phyloP scores from a whole-genome alignment of 1,139 yeast genomes.

The Candida sp. region DNA sequence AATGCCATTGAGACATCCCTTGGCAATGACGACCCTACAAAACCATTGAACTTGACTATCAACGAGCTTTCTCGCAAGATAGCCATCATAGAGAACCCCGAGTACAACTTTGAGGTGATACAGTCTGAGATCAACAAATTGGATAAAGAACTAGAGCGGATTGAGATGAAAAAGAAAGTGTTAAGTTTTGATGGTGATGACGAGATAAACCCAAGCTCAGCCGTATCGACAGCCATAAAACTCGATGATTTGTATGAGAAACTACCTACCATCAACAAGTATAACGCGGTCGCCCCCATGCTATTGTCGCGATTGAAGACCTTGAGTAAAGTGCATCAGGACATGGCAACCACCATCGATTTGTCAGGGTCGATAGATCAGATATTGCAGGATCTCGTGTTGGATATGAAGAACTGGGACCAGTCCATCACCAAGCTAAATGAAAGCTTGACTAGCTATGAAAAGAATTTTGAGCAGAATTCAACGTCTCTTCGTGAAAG shows the following conservation, averaged over 20 bases:
- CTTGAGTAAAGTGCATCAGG: slow-evolving; percentile 48
- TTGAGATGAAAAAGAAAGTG: slow-evolving; percentile 18
- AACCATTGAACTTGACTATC: slow-evolving; percentile 26
- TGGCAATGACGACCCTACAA: slow-evolving; percentile 21
- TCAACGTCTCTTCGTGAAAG: slow-evolving; percentile 15
- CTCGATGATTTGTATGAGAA: slow-evolving; percentile 41
- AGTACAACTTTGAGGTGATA: slow-evolving; percentile 25
- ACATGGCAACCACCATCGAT: slow-evolving; percentile 30
- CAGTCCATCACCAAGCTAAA: slow-evolving; percentile 39
- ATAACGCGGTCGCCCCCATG: slow-evolving; percentile 40
- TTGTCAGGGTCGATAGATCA: slow-evolving; percentile 37
- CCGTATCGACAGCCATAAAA: slow-evolving; percentile 19
- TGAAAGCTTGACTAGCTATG: slow-evolving; percentile 30
- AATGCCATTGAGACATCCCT: slow-evolving; percentile 23
- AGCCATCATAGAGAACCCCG: slow-evolving; percentile 41
- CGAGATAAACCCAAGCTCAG: not conserved
- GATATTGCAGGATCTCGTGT: slow-evolving; percentile 33
- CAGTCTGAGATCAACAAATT: slow-evolving; percentile 20
- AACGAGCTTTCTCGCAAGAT: slow-evolving; percentile 41
- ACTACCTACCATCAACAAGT: slow-evolving; percentile 39
- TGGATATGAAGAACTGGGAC: slow-evolving; percentile 48
- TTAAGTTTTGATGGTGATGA: slow-evolving; percentile 7
- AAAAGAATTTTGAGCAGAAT: slow-evolving; percentile 18
- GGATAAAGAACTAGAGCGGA: slow-evolving; percentile 20
- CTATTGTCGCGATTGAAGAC: slow-evolving; percentile 47